Evolutionary conservation across 2,329 filamentous ascomycete species (phyloP), one percentile per base, ranked within the genome.

Genomic region (Ascomycota sp.): DNA sequence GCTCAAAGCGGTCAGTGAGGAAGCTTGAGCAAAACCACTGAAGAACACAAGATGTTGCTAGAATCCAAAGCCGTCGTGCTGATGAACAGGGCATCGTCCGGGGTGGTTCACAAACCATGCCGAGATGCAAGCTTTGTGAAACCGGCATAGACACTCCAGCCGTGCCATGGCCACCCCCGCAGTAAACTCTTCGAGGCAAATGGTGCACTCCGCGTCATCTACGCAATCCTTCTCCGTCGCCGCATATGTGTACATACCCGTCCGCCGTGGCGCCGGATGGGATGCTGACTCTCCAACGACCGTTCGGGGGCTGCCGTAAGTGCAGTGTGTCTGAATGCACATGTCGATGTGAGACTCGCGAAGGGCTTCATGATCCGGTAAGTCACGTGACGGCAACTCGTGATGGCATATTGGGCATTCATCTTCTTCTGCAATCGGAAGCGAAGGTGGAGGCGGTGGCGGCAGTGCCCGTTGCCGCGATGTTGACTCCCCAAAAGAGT

Each of bases 361-460:
- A 9, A 66, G 53, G 3, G 50, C 41, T 43, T 74, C 68, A 36
- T 56, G 68, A 39, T 72, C 61, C 2, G 61, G 49, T 2, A 73
- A 55, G 5, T 49, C 50, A 12, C 59, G 57, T 2, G 68, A 64
- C 1, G 78, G 76, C 4, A 83, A 60, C 51, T 82, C 76, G 28
- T 60, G 55, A 45, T 79, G 76, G 44, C 79, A 86, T 31, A 84
- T 66, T 1, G 78, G 78, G 39, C 79, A 86, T 44, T 81, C 75
- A 47, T 84, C 78, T 46, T 83, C 78, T 48, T 84, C 79, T 6
- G 62, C 59, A 44, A 67, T 61, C 36, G 64, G 67, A 1, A 57
- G 61, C 9, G 58, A 59, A 4, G 55, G 58, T 1, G 55, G 58
- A 1, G 57, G 61, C 9, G 58, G 59, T 4, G 55, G 58, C 1